Evolutionary conservation across 2,329 filamentous ascomycete species (phyloP).

Genomic region (Rhynchosporium graminicola): DNA sequence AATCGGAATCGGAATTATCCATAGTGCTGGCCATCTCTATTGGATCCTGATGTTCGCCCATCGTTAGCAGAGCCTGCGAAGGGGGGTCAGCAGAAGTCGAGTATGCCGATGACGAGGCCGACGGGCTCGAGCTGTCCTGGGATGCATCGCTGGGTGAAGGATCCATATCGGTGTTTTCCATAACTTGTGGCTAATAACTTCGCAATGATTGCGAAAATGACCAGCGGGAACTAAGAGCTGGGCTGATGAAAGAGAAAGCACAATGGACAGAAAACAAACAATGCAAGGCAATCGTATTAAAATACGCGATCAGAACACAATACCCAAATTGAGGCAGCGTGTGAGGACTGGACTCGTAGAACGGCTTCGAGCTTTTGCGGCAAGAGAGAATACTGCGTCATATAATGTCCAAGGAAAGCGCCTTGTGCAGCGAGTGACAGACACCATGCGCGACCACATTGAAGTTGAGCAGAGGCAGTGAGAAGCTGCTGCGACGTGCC

Average conservation of each 20-base stretch:
- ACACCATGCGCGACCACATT: slow-evolving; percentile 30
- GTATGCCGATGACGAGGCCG: slow-evolving; percentile 35
- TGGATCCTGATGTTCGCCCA: slow-evolving; percentile 18
- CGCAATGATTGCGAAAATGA: slow-evolving; percentile 13
- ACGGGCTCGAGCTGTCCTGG: slow-evolving; percentile 30
- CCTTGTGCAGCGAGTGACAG: slow-evolving; percentile 25
- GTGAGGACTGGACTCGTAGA: slow-evolving; percentile 25
- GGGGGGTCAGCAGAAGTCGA: slow-evolving; percentile 31
- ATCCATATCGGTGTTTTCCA: slow-evolving; percentile 28
- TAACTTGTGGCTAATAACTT: slow-evolving; percentile 16
- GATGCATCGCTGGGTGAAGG: slow-evolving; percentile 32
- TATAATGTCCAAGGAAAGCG: slow-evolving; percentile 27
- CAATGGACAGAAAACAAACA: slow-evolving; percentile 30
- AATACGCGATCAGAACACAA: slow-evolving; percentile 34
- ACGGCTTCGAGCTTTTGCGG: slow-evolving; percentile 26
- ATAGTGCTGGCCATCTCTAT: slow-evolving; percentile 24
- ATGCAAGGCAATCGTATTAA: slow-evolving; percentile 32
- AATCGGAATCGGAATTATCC: slow-evolving; percentile 38
- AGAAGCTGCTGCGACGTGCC: slow-evolving; percentile 19
- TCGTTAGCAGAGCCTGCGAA: slow-evolving; percentile 22
- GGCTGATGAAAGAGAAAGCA: slow-evolving; percentile 28
- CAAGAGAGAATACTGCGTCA: slow-evolving; percentile 26
- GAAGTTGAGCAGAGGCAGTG: slow-evolving; percentile 26
- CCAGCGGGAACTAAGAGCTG: slow-evolving; percentile 20
- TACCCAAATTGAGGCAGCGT: slow-evolving; percentile 30